A percentile compares a stretch with the other conserved stretches of the same genome.
phyloP scores from a whole-genome alignment of 1,139 yeast genomes.

The Pichia inconspicua region DNA sequence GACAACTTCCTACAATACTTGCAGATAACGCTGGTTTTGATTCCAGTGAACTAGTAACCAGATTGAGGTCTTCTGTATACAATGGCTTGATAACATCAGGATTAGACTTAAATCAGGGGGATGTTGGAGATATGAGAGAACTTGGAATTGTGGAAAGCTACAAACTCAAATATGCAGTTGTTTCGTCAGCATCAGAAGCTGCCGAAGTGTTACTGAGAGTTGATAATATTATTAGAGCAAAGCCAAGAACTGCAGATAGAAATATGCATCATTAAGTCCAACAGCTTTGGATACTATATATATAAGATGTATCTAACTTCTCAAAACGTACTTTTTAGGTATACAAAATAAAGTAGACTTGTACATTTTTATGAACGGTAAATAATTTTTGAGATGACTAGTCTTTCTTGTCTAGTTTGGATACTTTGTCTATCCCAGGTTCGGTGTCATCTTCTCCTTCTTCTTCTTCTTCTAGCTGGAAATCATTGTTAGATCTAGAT shows the following conservation, averaged over 20 bases:
- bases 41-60: constrained; percentile 85
- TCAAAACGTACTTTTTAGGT: constrained; percentile 1
- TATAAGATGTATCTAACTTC: neutral
- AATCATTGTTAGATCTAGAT: constrained; percentile 16
- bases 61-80: constrained; percentile 86
- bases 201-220: constrained; percentile 92
- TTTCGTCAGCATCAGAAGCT: constrained; percentile 94
- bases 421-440: neutral
- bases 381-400: neutral
- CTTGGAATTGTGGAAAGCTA: constrained; percentile 87
- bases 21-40: constrained; percentile 98
- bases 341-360: neutral
- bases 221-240: constrained; percentile 92
- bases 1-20: constrained; percentile 90
- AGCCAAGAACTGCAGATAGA: constrained; percentile 95
- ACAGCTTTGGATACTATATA: constrained; percentile 1
- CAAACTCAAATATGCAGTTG: constrained; percentile 89
- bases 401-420: neutral
- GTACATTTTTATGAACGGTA: neutral
- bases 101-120: constrained; percentile 75
- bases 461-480: constrained; percentile 25
- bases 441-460: constrained; percentile 21
- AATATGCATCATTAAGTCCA: constrained; percentile 25
- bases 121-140: constrained; percentile 89
- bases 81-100: constrained; percentile 91